phyloP scores from a whole-genome alignment of 2,329 filamentous ascomycete species.

The Grosmannia huntii region DNA sequence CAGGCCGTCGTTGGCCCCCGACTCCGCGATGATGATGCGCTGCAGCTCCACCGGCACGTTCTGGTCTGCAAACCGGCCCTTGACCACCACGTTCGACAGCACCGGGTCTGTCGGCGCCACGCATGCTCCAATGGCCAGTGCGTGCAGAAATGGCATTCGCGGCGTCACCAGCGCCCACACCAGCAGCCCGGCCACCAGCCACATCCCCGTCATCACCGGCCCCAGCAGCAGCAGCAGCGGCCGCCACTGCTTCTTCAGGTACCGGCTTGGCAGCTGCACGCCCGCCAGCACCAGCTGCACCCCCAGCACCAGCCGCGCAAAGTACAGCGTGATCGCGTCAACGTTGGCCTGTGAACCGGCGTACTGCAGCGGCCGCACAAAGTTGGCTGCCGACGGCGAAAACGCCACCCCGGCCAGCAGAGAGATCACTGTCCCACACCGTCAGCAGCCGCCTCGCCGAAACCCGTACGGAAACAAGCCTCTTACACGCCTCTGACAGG shows the following conservation, averaged over 20 bases:
- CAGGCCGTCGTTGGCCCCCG: slow-evolving; percentile 77
- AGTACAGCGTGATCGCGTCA: slow-evolving; percentile 65
- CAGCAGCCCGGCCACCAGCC: slow-evolving; percentile 66
- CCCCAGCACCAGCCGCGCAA: slow-evolving; percentile 75
- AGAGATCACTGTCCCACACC: slow-evolving; percentile 54
- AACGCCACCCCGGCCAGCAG: slow-evolving; percentile 67
- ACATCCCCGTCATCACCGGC: slow-evolving; percentile 78
- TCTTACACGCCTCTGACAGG: slow-evolving; percentile 75
- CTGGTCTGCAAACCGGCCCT: slow-evolving; percentile 65
- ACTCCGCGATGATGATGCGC: slow-evolving; percentile 69
- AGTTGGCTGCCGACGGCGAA: slow-evolving; percentile 64
- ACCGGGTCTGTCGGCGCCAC: slow-evolving; percentile 90
- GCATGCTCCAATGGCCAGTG: slow-evolving; percentile 69
- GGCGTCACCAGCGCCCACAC: slow-evolving; percentile 62
- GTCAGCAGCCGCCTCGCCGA: background rate
- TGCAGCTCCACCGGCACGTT: slow-evolving; percentile 75
- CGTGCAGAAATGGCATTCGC: slow-evolving; percentile 59
- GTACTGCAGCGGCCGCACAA: slow-evolving; percentile 65
- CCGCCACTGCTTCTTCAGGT: slow-evolving; percentile 68
- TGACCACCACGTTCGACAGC: slow-evolving; percentile 79
- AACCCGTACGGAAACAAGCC: background rate
- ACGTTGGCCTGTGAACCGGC: slow-evolving; percentile 46
- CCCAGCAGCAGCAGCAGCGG: slow-evolving; percentile 63
- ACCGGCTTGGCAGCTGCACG: slow-evolving; percentile 74
- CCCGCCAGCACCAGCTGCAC: slow-evolving; percentile 84